Percentiles rank a stretch among this genome's conserved stretches.
Evolutionary conservation across 2,329 filamentous ascomycete species (phyloP).

Genomic region (Paraphoma chrysanthemicola): DNA sequence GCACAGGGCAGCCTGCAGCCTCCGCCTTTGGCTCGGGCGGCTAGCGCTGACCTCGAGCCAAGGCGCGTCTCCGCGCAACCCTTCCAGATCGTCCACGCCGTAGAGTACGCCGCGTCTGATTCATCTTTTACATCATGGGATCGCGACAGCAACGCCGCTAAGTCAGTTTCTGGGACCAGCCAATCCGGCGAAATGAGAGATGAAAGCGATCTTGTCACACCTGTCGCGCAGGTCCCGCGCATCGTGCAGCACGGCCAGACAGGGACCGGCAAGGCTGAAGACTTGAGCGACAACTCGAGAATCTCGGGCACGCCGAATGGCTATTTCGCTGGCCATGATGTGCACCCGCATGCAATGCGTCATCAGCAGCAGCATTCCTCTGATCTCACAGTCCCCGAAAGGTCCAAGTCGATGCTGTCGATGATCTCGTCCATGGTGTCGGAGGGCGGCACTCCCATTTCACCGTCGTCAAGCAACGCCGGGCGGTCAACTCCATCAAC

Average conservation of each 20-base stretch:
- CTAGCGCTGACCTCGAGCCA: slow-evolving; percentile 7
- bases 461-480: slow-evolving; percentile 35
- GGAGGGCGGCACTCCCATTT: slow-evolving; percentile 34
- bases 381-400: slow-evolving; percentile 28
- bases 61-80: slow-evolving; percentile 27
- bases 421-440: slow-evolving; percentile 47
- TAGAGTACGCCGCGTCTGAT: slow-evolving; percentile 33
- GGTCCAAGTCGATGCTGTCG: slow-evolving; percentile 45
- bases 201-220: slow-evolving; percentile 33
- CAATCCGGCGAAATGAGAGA: slow-evolving; percentile 33
- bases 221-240: slow-evolving; percentile 34
- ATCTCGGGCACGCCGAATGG: slow-evolving; percentile 15
- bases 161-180: slow-evolving; percentile 33
- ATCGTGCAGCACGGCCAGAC: slow-evolving; percentile 21
- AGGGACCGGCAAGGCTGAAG: slow-evolving; percentile 25
- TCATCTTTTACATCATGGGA: slow-evolving; percentile 44
- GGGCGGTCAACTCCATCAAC: slow-evolving; percentile 41
- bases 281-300: slow-evolving; percentile 11
- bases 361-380: slow-evolving; percentile 20
- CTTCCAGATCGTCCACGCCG: slow-evolving; percentile 40
- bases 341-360: slow-evolving; percentile 11
- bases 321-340: slow-evolving; percentile 16
- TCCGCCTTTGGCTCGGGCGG: not conserved
- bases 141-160: slow-evolving; percentile 31
- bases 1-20: slow-evolving; percentile 1